Percentiles rank a stretch among this genome's conserved stretches.
Evolutionary conservation across 2,329 filamentous ascomycete species (phyloP).

Genomic region (Botrytis byssoidea): DNA sequence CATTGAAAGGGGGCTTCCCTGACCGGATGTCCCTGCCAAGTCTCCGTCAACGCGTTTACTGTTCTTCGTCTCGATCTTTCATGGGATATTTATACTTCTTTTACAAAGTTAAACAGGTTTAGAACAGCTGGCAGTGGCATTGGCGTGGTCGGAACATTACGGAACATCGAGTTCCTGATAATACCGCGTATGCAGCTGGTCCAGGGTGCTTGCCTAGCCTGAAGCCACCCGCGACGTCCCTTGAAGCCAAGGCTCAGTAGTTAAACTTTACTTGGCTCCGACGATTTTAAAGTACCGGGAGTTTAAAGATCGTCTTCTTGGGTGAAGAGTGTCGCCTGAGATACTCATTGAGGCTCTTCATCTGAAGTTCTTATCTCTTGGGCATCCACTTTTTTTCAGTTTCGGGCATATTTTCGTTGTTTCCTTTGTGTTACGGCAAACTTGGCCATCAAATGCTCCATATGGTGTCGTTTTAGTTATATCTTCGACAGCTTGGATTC

Average conservation of each 20-base stretch:
- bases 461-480: constrained; percentile 16
- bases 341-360: constrained; percentile 4
- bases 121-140: neutral
- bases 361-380: constrained; percentile 8
- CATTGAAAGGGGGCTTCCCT: neutral
- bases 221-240: constrained; percentile 5
- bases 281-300: constrained; percentile 13
- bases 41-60: neutral
- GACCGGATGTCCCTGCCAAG: neutral
- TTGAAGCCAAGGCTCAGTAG: constrained; percentile 14
- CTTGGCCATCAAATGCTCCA: constrained; percentile 14
- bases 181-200: neutral
- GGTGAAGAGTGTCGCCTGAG: neutral
- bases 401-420: constrained; percentile 16
- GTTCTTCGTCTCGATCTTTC: neutral
- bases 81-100: neutral
- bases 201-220: constrained; percentile 1
- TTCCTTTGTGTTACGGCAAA: constrained; percentile 20
- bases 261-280: constrained; percentile 18
- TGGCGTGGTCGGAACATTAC: constrained; percentile 9
- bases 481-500: constrained; percentile 8
- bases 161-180: constrained; percentile 2
- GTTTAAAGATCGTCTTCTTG: constrained; percentile 8
- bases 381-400: constrained; percentile 13
- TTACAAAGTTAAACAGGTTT: neutral